Evolutionary conservation across 2,329 filamentous ascomycete species (phyloP).

Genomic region (Fusarium compactum): DNA sequence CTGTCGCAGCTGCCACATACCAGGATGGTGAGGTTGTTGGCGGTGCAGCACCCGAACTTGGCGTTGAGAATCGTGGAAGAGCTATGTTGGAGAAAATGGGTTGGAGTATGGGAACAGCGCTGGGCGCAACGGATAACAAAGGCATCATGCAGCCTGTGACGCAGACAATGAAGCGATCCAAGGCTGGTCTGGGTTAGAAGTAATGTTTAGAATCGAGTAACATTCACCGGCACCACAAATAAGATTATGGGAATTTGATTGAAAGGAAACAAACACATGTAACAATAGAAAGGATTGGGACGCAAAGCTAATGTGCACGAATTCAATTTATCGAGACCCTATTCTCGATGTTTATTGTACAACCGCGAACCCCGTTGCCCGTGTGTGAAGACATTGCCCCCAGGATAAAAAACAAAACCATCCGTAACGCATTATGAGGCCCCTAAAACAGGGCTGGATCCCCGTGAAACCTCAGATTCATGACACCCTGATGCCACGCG

Average conservation of each 20-base stretch:
- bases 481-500: conserved; percentile 70
- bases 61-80: conserved; percentile 83
- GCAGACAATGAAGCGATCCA: conserved; percentile 87
- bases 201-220: background rate
- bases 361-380: conserved; percentile 78
- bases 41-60: conserved; percentile 84
- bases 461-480: conserved; percentile 64
- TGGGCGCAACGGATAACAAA: conserved; percentile 86
- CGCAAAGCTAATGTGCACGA: conserved; percentile 66
- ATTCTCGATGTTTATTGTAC: conserved; percentile 78
- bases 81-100: conserved; percentile 97
- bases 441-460: conserved; percentile 52
- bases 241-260: background rate
- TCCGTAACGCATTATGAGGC: conserved; percentile 81
- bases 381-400: conserved; percentile 76
- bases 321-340: conserved; percentile 72
- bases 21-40: conserved; percentile 91
- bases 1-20: conserved; percentile 61
- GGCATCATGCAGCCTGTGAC: conserved; percentile 88
- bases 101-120: conserved; percentile 86
- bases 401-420: conserved; percentile 73
- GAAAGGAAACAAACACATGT: background rate
- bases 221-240: background rate
- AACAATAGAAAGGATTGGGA: conserved; percentile 24
- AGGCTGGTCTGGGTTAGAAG: conserved; percentile 80